phyloP scores from a whole-genome alignment of 1,284 basidiomycete species.

The Moesziomyces globuligerus region DNA sequence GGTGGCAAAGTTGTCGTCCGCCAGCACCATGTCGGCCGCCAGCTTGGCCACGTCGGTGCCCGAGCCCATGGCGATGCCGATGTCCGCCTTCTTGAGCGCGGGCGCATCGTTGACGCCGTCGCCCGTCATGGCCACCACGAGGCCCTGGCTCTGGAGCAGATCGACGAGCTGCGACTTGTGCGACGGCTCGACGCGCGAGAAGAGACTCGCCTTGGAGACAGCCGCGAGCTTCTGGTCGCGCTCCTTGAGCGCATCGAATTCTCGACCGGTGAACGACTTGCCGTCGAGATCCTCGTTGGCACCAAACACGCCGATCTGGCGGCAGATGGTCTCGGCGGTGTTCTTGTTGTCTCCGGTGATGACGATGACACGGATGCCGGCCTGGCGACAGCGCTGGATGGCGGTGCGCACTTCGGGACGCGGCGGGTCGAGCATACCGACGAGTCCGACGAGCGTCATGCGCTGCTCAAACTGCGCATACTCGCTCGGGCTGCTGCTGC shows the following conservation, averaged over 20 bases:
- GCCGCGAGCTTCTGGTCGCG: constrained; percentile 81
- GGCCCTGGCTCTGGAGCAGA: constrained; percentile 86
- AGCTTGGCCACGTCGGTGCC: constrained; percentile 69
- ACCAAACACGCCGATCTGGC: constrained; percentile 90
- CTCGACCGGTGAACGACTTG: constrained; percentile 93
- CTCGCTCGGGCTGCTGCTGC: constrained; percentile 72
- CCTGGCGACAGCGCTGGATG: constrained; percentile 87
- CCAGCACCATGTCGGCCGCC: constrained; percentile 70
- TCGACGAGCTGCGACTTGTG: constrained; percentile 97
- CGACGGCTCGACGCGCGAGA: constrained; percentile 90
- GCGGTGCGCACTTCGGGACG: constrained; percentile 90
- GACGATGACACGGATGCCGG: constrained; percentile 94
- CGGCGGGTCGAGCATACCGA: constrained; percentile 98
- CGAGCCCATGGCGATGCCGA: constrained; percentile 70
- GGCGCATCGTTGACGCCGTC: constrained; percentile 70
- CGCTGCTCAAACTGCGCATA: constrained; percentile 82
- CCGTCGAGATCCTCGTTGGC: constrained; percentile 71
- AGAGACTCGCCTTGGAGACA: constrained; percentile 86
- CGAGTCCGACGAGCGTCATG: constrained; percentile 91
- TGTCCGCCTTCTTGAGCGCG: constrained; percentile 69
- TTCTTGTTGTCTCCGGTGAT: constrained; percentile 99
- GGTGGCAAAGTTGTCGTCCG: constrained; percentile 70
- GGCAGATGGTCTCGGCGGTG: constrained; percentile 96
- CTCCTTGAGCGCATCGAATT: constrained; percentile 83
- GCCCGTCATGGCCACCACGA: constrained; percentile 91